Evolutionary conservation across 495 filamentous ascomycete genomes (phyloP), one percentile per base, ranked within the genome.

Genomic region (Tirmania nivea): DNA sequence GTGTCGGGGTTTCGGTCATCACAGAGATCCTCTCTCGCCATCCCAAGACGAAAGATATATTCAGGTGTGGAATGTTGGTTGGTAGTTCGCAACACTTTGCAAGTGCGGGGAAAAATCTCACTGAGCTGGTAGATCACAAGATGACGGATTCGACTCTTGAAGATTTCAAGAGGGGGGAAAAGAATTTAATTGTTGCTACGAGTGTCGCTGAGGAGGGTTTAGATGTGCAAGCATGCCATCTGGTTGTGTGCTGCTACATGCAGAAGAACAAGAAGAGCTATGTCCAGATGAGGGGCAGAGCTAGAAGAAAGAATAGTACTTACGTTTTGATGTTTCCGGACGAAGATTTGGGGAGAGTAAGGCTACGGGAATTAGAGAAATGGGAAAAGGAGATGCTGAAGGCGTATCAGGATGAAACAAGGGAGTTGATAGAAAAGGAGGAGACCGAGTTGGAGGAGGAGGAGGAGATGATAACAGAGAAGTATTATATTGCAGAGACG

Each of bases 131-230:
- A 1, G 71, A 73, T 8, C 58, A 67, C 8, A 73, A 73, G 10
- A 69, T 68, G 50, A 79, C 84, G 53, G 62, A 69, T 37, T 56
- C 73, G 20, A 78, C 79, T 0, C 73, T 97, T 1, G 69, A 77
- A 9, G 70, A 78, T 12, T 88, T 97, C 56, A 75, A 77, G 16
- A 59, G 62, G 2, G 85, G 87, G 9, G 69, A 67, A 4, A 77
- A 76, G 34, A 90, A 94, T 59, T 69, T 97, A 1, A 71, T 97
- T 10, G 68, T 97, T 8, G 76, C 85, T 0, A 95, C 89, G 0
- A 83, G 76, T 59, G 88, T 88, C 0, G 69, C 93, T 0, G 89
- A 96, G 66, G 90, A 97, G 67, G 90, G 89, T 0, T 83, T 97
- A 39, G 89, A 95, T 64, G 74, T 95, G 2, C 80, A 81, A 9